phyloP scores from a whole-genome alignment of 257 asterid species.

The Nicotiana paniculata region DNA sequence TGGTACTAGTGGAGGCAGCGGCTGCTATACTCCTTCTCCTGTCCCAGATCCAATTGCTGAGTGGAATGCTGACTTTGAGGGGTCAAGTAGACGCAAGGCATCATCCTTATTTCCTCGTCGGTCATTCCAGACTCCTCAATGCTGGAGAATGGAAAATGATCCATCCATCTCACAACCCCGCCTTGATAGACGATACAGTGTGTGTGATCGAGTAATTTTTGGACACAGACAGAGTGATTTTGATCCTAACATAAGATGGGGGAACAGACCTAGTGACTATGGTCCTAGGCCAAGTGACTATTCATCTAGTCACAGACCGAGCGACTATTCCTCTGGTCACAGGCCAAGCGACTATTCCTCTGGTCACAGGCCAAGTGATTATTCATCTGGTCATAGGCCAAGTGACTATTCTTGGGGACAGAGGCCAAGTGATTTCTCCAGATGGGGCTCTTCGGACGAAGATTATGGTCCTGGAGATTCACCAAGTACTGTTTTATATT shows the following conservation, averaged over 20 bases:
- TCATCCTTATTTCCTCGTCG: conserved; percentile 73
- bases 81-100: conserved; percentile 63
- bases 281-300: conserved; percentile 59
- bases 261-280: conserved; percentile 67
- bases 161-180: conserved; percentile 60
- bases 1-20: conserved; percentile 52
- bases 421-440: conserved; percentile 86
- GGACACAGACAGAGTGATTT: conserved; percentile 77
- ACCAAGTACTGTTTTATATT: conserved; percentile 75
- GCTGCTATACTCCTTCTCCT: conserved; percentile 85
- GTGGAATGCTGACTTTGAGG: conserved; percentile 92
- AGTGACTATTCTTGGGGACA: conserved; percentile 52
- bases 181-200: conserved; percentile 75
- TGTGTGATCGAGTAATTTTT: conserved; percentile 75
- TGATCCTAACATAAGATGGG: conserved; percentile 45
- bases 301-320: conserved; percentile 50
- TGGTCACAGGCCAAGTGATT: conserved; percentile 77
- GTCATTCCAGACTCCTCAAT: conserved; percentile 84
- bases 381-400: conserved; percentile 69
- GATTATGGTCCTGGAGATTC: conserved; percentile 78
- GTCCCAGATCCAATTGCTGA: conserved; percentile 84
- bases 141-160: conserved; percentile 63
- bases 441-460: conserved; percentile 86
- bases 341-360: conserved; percentile 75
- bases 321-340: conserved; percentile 68